Evolutionary conservation across 2,329 filamentous ascomycete genomes (phyloP).

Genomic region (Thelonectria olida): DNA sequence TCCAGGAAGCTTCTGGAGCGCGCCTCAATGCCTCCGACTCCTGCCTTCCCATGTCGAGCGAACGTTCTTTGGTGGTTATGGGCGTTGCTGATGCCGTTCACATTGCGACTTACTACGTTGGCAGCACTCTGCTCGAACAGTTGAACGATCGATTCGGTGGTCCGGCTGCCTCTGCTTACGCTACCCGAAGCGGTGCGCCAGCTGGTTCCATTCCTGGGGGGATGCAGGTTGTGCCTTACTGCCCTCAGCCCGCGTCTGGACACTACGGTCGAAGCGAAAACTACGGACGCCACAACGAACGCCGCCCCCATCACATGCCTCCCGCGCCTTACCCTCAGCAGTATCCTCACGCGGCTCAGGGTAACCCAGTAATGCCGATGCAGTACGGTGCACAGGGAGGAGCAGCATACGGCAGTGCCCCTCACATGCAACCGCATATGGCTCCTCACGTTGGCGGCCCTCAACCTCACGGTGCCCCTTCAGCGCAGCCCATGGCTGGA

Average conservation of each 20-base stretch:
- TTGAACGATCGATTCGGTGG: conserved; percentile 96
- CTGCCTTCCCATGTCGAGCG: conserved; percentile 91
- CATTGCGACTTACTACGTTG: conserved; percentile 98
- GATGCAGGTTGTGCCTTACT: conserved; percentile 99
- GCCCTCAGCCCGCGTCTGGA: conserved; percentile 89
- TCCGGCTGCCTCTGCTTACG: conserved; percentile 96
- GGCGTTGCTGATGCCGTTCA: conserved; percentile 98
- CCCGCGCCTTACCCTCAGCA: conserved; percentile 76
- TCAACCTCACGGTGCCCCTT: conserved; percentile 70
- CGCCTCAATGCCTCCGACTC: conserved; percentile 96
- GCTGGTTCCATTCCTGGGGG: conserved; percentile 94
- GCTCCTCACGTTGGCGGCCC: conserved; percentile 65
- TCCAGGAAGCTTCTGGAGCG: conserved; percentile 96
- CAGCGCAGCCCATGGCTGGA: conserved; percentile 78
- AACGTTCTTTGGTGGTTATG: conserved; percentile 97
- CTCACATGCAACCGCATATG: conserved; percentile 77
- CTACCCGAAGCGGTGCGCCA: conserved; percentile 91
- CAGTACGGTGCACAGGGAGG: conserved; percentile 82
- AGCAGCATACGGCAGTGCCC: conserved; percentile 81
- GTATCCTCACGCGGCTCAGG: conserved; percentile 74
- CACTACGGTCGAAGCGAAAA: conserved; percentile 93
- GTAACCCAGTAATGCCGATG: conserved; percentile 71
- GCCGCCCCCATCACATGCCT: conserved; percentile 79
- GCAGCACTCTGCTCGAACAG: conserved; percentile 97
- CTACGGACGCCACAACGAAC: conserved; percentile 77